These are phyloP conservation scores for Kalmusia sp. DNA, from an alignment of 2,329 filamentous ascomycete species.

Conservation along the genomic window DNA sequence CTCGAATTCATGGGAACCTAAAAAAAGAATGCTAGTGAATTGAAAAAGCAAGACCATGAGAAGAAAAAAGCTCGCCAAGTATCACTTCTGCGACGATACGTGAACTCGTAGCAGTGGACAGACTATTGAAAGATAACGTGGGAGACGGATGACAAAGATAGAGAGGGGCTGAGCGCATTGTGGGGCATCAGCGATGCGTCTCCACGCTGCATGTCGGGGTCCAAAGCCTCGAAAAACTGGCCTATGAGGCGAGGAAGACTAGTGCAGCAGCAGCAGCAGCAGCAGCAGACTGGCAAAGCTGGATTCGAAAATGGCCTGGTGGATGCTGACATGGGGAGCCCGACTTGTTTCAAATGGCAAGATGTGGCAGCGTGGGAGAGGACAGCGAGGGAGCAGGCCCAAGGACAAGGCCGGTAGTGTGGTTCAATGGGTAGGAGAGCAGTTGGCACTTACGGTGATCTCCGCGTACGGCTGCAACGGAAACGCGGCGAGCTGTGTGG, in stretches of 20 bases:
- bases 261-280: no score
- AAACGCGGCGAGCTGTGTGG: conserved; percentile 68
- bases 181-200: conserved; percentile 30
- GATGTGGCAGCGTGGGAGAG: conserved; percentile 42
- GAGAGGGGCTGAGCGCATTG: conserved; percentile 25
- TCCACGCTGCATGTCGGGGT: conserved; percentile 15
- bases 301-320: not conserved
- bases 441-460: conserved; percentile 71
- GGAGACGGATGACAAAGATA: conserved; percentile 21
- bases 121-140: conserved; percentile 9
- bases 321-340: conserved; percentile 15
- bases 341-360: conserved; percentile 20
- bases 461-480: conserved; percentile 77
- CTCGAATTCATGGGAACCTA: not conserved
- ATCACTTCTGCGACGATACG: not conserved
- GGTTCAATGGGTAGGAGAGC: conserved; percentile 19
- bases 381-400: conserved; percentile 16
- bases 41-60: conserved; percentile 16
- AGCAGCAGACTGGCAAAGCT: conserved; percentile 3
- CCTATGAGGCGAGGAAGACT: conserved; percentile 11
- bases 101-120: conserved; percentile 16
- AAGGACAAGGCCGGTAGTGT: conserved; percentile 23
- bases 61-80: conserved; percentile 18
- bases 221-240: conserved; percentile 15
- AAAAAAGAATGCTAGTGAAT: conserved; percentile 4